Evolutionary conservation across 257 asterid species (phyloP).

Genomic region (Plantago ovata): DNA sequence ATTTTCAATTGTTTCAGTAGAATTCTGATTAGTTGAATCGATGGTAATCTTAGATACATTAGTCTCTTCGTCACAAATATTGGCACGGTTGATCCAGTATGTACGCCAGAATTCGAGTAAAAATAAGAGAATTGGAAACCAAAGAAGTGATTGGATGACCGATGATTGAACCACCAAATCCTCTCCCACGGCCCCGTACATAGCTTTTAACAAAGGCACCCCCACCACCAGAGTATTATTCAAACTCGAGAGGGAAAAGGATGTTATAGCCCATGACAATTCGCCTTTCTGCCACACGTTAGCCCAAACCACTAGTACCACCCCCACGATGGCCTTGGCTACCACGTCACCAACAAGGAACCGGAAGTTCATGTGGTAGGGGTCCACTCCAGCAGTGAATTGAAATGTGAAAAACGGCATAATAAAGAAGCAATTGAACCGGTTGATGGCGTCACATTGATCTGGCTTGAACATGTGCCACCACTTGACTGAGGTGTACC

Average conservation of each 20-base stretch:
- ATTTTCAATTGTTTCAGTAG: neutral
- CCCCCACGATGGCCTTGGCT: conserved; percentile 39
- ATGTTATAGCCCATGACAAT: conserved; percentile 57
- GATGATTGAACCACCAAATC: conserved; percentile 62
- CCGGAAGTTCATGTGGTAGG: conserved; percentile 56
- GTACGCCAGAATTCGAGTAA: conserved; percentile 46
- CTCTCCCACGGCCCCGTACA: conserved; percentile 60
- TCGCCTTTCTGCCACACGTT: conserved; percentile 30
- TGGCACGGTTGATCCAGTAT: neutral
- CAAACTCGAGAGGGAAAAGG: conserved; percentile 47
- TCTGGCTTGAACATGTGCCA: conserved; percentile 66
- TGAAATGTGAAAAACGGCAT: conserved; percentile 72
- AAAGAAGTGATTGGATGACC: conserved; percentile 51
- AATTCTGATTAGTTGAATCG: neutral
- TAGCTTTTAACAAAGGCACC: conserved; percentile 57
- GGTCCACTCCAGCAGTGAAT: conserved; percentile 50
- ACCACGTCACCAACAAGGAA: conserved; percentile 57
- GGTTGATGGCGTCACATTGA: conserved; percentile 69
- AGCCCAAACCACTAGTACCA: conserved; percentile 45
- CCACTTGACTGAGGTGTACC: conserved; percentile 64
- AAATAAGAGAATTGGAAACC: conserved; percentile 51
- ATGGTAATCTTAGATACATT: neutral
- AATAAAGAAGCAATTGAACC: conserved; percentile 60
- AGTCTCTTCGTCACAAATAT: neutral
- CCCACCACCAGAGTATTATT: conserved; percentile 72